Base-by-base conservation (phyloP, 1,284 basidiomycete species). In the Trametes hirsuta region DNA sequence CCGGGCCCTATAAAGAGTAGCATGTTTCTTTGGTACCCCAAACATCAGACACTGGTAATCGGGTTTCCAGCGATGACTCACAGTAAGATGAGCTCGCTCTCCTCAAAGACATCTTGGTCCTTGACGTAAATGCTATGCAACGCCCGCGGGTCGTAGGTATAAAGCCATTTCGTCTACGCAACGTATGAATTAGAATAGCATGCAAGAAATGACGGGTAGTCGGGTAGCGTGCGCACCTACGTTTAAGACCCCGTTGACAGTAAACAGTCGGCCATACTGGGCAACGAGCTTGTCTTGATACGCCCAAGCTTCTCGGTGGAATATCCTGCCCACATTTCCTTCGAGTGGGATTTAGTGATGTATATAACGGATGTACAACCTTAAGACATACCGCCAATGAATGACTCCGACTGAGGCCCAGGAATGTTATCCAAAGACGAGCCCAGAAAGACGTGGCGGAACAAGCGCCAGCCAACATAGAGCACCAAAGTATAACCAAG, bases 1-100 rank as follows among this genome's bases (percentile, higher is more conserved):
- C 66, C 63, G 14, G 67, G 66, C 10, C 69, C 69, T 10, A 70
- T 53, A 4, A 64, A 53, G 9, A 65, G 36, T 2, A 6, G 8
- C 34, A 59, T 48, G 18, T 47, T 64, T 11, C 66, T 68, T 44
- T 24, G 18, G 18, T 18, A 18, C 18, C 18, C 18, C 18, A 18
- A 12, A 42, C 4, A 15, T 12, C n/a, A 10, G 15, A 44, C 14
- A 53, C 2, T 22, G 9, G 11, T 21, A n/a, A 21, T 11, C 6
- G 6, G 30, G 18, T 22, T 30, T 3, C 2, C 6, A 34, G 8
- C 1, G 12, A 5, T 36, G 4, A 44, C 52, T 18, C 34, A 59
- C 61, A 6, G 39, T 3, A 24, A 21, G 11, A 53, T 2, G 3
- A 12, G 14, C 11, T 35, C 36, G 14, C 22, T 61, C 49, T 74